phyloP scores from a whole-genome alignment of 192 early-diverging fungal genomes.

The Allomyces arbusculus region DNA sequence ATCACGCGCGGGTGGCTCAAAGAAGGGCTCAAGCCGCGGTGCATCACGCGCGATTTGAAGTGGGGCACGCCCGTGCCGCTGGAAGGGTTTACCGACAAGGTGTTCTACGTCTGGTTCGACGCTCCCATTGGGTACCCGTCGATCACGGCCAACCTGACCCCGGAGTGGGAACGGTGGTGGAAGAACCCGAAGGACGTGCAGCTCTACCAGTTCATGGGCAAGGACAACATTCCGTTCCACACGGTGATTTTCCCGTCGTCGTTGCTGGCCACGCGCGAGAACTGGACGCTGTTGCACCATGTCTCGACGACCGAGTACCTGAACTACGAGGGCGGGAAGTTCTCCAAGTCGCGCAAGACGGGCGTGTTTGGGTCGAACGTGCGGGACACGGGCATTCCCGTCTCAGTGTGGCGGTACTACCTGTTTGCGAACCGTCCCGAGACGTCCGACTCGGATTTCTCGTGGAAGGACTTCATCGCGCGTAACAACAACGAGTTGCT shows the following conservation, averaged over 20 bases:
- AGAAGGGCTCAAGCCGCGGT: constrained; percentile 76
- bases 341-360: constrained; percentile 85
- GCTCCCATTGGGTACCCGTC: constrained; percentile 94
- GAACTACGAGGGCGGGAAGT: constrained; percentile 89
- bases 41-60: constrained; percentile 96
- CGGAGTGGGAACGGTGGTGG: constrained; percentile 96
- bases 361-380: constrained; percentile 97
- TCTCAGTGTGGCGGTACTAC: constrained; percentile 94
- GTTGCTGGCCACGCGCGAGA: constrained; percentile 64
- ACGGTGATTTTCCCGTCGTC: constrained; percentile 87
- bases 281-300: constrained; percentile 83
- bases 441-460: constrained; percentile 70
- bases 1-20: constrained; percentile 88
- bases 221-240: constrained; percentile 99
- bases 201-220: constrained; percentile 99
- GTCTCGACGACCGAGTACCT: constrained; percentile 88
- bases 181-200: constrained; percentile 90
- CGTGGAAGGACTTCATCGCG: constrained; percentile 77
- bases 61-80: constrained; percentile 93
- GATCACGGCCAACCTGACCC: constrained; percentile 89
- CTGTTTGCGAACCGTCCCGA: constrained; percentile 84
- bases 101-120: constrained; percentile 99
- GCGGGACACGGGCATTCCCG: constrained; percentile 65
- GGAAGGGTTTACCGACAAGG: constrained; percentile 64
- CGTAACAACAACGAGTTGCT: constrained; percentile 93